Evolutionary conservation across 2,329 filamentous ascomycete genomes (phyloP), one percentile per base, ranked within the genome.

Genomic region (Aspergillus arachidicola): DNA sequence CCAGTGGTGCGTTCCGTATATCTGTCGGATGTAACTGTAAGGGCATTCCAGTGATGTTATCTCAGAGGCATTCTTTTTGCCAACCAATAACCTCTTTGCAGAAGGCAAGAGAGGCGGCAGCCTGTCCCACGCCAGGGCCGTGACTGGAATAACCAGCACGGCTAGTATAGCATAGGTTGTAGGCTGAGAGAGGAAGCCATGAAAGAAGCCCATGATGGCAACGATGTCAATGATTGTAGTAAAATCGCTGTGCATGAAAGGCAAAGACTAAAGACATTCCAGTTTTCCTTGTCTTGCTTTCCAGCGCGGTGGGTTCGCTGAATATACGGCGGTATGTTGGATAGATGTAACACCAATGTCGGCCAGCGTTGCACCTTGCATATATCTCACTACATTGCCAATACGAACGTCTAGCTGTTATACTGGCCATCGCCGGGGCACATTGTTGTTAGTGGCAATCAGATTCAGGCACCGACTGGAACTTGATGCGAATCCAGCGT

Each of bases 1-100:
- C 65, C 65, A 72, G 55, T 72, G 68, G 51, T 69, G 50, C 23
- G 66, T 64, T 12, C 68, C 68, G 53, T 70, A 71, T 12, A 67
- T 53, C 26, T 67, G 51, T 5, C 68, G 68, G n/a, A 69, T 61
- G 32, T 70, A 71, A 14, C 34, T 53, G 26, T 70, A 71, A 1
- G 67, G 68, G 38, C 69, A 70, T 58, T 71, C 67, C 1, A 65
- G 51, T 10, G 64, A 63, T 16, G 69, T 67, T 43, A 65, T 46
- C 4, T 51, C 38, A 36, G 63, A 58, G 3, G 67, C 66, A 5
- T 65, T 46, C 57, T 62, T 68, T 48, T 56, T 62, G 10, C 68
- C 66, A 21, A 68, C 67, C 55, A 68, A 43, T 43, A 43, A 43
- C 41, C 19, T n/a, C 41, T 21, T 43, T 43, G 7, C 41, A 11